Percentiles rank a stretch among this genome's conserved stretches.
Evolutionary conservation across 116 monocot genomes (phyloP).

Genomic region (Papilionanthe hybrid): DNA sequence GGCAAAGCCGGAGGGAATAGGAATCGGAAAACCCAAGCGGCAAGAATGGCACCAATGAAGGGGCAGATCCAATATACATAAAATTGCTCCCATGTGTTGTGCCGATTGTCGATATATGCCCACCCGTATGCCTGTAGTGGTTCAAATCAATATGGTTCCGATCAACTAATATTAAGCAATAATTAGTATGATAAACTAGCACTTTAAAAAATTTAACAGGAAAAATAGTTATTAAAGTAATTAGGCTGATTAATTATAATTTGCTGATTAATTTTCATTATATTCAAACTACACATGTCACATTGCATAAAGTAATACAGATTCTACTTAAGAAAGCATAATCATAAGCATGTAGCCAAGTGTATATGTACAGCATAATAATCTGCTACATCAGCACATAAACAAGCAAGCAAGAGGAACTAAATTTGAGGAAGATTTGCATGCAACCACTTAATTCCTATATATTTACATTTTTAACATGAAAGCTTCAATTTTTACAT

Average conservation of each 20-base stretch:
- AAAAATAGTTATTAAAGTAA: neutral
- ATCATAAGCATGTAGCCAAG: neutral
- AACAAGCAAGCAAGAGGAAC: neutral
- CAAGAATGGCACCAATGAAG: constrained; percentile 70
- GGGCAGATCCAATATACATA: constrained; percentile 90
- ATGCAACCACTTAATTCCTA: no score
- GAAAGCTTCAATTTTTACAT: no score
- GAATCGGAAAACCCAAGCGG: constrained; percentile 51
- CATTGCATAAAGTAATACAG: no score
- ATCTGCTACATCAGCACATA: neutral
- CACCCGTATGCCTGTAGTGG: constrained; percentile 72
- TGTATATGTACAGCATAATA: neutral
- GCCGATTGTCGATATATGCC: constrained; percentile 64
- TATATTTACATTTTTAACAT: no score
- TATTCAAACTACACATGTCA: no score
- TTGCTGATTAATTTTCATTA: no score
- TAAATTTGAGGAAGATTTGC: neutral
- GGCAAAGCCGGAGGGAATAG: constrained; percentile 23
- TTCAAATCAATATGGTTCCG: neutral
- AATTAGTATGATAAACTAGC: neutral
- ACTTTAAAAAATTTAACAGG: neutral
- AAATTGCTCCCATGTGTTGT: constrained; percentile 74
- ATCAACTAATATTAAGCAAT: neutral
- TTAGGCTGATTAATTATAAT: no score
- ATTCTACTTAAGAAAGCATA: neutral